Percentiles rank a stretch among this genome's conserved stretches.
These are phyloP conservation scores for Entomortierella chlamydospora DNA, from an alignment of 192 early-diverging fungal genomes.

Conservation along the genomic window DNA sequence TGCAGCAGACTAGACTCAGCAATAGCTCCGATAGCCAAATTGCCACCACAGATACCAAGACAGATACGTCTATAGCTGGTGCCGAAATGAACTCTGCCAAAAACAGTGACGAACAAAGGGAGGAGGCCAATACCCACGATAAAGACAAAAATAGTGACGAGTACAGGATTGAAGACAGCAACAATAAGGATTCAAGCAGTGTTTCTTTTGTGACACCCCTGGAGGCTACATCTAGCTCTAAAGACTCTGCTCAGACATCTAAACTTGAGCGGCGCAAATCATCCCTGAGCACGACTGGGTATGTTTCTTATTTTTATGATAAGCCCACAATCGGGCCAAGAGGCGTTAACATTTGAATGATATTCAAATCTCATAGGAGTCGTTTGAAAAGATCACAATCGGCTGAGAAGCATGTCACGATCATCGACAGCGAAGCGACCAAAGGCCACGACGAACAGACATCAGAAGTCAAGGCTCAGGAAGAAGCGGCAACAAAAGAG, in stretches of 20 bases:
- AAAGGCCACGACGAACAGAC: neutral
- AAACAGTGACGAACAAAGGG: neutral
- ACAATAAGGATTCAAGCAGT: neutral
- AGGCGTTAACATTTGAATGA: too few relatives aligned
- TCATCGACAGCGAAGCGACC: slow-evolving; percentile 6
- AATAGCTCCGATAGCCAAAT: too few relatives aligned
- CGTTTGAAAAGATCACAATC: slow-evolving; percentile 15
- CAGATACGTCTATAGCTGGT: neutral
- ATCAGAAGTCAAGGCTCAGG: slow-evolving; percentile 9
- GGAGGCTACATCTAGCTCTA: neutral
- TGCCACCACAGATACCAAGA: neutral
- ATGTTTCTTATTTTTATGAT: slow-evolving; percentile 2
- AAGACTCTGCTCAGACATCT: neutral
- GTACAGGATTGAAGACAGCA: neutral
- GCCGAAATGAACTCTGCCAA: neutral
- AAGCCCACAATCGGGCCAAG: too few relatives aligned
- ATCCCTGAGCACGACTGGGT: slow-evolving; percentile 17
- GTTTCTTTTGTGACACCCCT: neutral
- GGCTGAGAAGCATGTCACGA: slow-evolving; percentile 47
- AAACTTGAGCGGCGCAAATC: slow-evolving; percentile 22
- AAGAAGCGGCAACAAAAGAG: slow-evolving; percentile 27
- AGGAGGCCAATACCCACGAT: too few relatives aligned
- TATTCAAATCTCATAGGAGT: slow-evolving; percentile 7
- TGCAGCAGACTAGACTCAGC: neutral
- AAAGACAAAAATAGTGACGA: too few relatives aligned